Evolutionary conservation across 495 filamentous ascomycete species (phyloP).

Genomic region (Aspergillus conjunctus): DNA sequence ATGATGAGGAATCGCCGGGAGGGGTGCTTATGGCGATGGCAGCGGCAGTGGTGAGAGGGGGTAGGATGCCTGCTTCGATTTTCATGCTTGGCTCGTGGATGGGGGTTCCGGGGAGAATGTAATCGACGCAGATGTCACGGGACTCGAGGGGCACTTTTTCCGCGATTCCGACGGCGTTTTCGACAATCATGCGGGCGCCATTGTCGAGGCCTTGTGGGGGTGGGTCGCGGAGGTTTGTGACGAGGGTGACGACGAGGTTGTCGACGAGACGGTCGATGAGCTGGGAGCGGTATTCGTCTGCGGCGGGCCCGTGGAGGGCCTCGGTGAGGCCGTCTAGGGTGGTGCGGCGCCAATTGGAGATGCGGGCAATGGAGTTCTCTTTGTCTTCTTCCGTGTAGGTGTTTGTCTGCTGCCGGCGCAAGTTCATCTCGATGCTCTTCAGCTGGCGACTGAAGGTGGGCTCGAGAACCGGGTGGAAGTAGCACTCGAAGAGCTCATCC

Average conservation of each 20-base stretch:
- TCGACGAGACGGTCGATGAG: conserved; percentile 70
- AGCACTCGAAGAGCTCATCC: conserved; percentile 85
- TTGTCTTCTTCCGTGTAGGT: conserved; percentile 79
- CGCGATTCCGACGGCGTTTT: conserved; percentile 84
- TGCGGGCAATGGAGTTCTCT: conserved; percentile 81
- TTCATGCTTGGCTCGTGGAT: conserved; percentile 79
- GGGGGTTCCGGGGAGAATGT: conserved; percentile 70
- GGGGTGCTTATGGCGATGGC: conserved; percentile 45
- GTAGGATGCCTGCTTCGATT: conserved; percentile 69
- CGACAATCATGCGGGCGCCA: conserved; percentile 87
- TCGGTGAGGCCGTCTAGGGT: conserved; percentile 89
- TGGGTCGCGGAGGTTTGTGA: conserved; percentile 72
- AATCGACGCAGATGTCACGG: conserved; percentile 85
- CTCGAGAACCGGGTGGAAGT: conserved; percentile 89
- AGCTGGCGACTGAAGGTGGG: conserved; percentile 71
- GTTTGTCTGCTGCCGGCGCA: conserved; percentile 70
- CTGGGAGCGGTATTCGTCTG: conserved; percentile 60
- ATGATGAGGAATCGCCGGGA: conserved; percentile 22
- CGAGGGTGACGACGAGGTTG: conserved; percentile 69
- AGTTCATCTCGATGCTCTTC: conserved; percentile 87
- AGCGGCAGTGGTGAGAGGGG: conserved; percentile 63
- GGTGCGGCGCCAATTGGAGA: conserved; percentile 90
- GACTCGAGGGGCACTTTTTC: conserved; percentile 88
- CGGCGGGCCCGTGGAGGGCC: conserved; percentile 63
- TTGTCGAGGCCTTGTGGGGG: conserved; percentile 75